A percentile compares a stretch with the other conserved stretches of the same genome.
Evolutionary conservation across 2,329 filamentous ascomycete genomes (phyloP).

Genomic region (Aphanoascus verrucosus): DNA sequence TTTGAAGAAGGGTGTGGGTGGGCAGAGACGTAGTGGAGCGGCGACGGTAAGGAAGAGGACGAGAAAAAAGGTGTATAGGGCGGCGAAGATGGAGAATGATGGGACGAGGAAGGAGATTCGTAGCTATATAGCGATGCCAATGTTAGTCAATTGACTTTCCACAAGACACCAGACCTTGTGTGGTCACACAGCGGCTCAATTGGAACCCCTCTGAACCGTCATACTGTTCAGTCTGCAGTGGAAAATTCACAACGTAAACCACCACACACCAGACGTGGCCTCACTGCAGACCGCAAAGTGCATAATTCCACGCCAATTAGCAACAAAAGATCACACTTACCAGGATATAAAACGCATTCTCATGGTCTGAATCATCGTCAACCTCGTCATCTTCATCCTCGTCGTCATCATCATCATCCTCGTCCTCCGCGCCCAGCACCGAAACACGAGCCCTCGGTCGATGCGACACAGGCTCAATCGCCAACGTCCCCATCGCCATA

Average conservation of each 20-base stretch:
- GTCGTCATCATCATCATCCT: slow-evolving; percentile 22
- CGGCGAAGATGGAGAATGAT: slow-evolving; percentile 44
- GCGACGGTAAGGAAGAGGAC: slow-evolving; percentile 42
- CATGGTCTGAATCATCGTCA: slow-evolving; percentile 16
- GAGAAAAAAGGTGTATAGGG: slow-evolving; percentile 45
- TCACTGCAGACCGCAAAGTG: background rate
- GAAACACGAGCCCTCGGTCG: slow-evolving; percentile 17
- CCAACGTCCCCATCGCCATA: slow-evolving; percentile 5
- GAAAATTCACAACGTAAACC: background rate
- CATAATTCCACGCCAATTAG: background rate
- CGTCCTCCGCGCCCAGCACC: slow-evolving; percentile 21
- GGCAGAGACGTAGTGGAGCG: slow-evolving; percentile 46
- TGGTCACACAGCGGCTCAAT: slow-evolving; percentile 6
- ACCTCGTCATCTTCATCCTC: slow-evolving; percentile 19
- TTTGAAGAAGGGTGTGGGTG: slow-evolving; percentile 30
- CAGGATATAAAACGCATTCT: slow-evolving; percentile 38
- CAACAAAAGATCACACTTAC: slow-evolving; percentile 20
- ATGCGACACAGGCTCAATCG: slow-evolving; percentile 1
- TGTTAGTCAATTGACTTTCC: background rate
- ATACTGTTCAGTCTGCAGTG: background rate
- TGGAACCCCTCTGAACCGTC: background rate
- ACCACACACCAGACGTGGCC: background rate
- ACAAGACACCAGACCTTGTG: background rate
- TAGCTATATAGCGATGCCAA: slow-evolving; percentile 14
- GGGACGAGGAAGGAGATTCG: slow-evolving; percentile 36